Evolutionary conservation across 2,329 filamentous ascomycete species (phyloP).

Genomic region (Trichoderma sp.): DNA sequence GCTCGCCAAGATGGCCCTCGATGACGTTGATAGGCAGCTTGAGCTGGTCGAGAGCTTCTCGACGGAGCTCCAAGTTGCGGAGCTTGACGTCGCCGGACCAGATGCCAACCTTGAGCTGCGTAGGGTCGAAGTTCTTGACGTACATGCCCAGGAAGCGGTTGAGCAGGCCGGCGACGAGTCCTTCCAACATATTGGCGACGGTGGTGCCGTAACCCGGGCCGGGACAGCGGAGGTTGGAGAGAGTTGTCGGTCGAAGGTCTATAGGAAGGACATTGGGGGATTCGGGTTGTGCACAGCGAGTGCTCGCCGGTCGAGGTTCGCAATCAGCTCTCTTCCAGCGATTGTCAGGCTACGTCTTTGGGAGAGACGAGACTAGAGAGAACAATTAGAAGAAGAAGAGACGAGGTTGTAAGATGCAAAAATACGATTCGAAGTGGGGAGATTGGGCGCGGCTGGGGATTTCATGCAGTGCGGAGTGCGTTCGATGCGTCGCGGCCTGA

Average conservation of each 20-base stretch:
- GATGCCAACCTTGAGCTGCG: conserved; percentile 96
- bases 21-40: conserved; percentile 95
- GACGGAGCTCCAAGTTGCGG: conserved; percentile 83
- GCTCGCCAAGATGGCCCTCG: conserved; percentile 86
- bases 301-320: conserved; percentile 15
- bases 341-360: not conserved
- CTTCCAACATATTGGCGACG: conserved; percentile 81
- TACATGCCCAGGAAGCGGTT: conserved; percentile 99
- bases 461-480: conserved; percentile 11
- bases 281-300: not conserved
- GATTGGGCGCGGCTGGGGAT: conserved; percentile 10
- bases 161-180: conserved; percentile 91
- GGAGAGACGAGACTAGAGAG: not conserved
- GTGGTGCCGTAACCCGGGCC: conserved; percentile 70
- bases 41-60: conserved; percentile 94
- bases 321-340: not conserved
- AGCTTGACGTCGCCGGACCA: conserved; percentile 99
- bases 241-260: conserved; percentile 12
- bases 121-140: conserved; percentile 98
- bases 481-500: conserved; percentile 15
- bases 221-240: conserved; percentile 33
- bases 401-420: not conserved
- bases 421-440: conserved; percentile 1
- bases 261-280: conserved; percentile 24
- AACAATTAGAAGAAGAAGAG: not conserved